Evolutionary conservation across 2,329 filamentous ascomycete genomes (phyloP).

Genomic region (Colletotrichum sp.): DNA sequence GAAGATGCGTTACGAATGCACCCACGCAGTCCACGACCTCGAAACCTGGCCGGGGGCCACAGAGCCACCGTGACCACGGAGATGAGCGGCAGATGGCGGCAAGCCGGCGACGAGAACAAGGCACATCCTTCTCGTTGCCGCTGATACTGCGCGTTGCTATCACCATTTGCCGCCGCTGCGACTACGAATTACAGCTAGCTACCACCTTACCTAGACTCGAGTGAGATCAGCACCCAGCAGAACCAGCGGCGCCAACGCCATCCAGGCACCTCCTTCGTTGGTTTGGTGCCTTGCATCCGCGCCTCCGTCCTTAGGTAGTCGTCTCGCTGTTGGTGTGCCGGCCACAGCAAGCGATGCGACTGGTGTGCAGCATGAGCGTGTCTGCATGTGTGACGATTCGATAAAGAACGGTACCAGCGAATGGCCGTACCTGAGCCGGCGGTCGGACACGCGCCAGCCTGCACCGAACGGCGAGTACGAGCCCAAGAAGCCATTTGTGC

Average conservation of each 20-base stretch:
- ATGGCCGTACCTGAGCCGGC: conserved; percentile 7
- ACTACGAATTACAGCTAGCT: background rate
- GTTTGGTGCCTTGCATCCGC: conserved; percentile 19
- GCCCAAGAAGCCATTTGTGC: conserved; percentile 20
- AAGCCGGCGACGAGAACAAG: background rate
- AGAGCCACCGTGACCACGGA: conserved; percentile 1
- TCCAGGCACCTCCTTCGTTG: background rate
- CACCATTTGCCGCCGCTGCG: conserved; percentile 9
- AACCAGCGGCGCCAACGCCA: background rate
- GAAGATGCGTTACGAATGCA: conserved; percentile 11
- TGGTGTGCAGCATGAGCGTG: conserved; percentile 16
- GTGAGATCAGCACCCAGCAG: conserved; percentile 12
- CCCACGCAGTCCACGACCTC: background rate
- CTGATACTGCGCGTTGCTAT: background rate
- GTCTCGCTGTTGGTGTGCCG: background rate
- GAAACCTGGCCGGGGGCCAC: background rate
- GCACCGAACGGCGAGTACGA: conserved; percentile 13
- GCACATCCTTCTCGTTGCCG: background rate
- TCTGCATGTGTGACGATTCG: conserved; percentile 19
- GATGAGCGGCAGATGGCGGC: conserved; percentile 11
- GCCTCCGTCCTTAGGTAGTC: background rate
- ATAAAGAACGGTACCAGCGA: conserved; percentile 14
- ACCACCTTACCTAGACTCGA: background rate
- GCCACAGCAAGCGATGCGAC: conserved; percentile 19
- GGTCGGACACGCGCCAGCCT: conserved; percentile 18